Evolutionary conservation across 1,284 basidiomycete species (phyloP).

Genomic region (Pseudozyma sp.): DNA sequence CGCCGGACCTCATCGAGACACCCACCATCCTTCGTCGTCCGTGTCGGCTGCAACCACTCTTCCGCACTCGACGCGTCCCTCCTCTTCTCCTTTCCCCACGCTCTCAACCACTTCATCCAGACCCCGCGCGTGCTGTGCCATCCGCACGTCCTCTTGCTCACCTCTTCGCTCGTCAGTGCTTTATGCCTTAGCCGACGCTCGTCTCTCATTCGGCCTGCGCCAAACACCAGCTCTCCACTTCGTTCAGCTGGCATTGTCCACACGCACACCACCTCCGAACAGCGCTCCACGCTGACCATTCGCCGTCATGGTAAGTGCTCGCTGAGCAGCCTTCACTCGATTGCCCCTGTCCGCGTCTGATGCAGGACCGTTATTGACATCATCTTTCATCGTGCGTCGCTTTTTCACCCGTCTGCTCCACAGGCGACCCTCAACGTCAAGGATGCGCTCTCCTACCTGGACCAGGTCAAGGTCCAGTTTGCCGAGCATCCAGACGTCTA

Average conservation of each 20-base stretch:
- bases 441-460: slow-evolving; percentile 95
- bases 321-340: background rate
- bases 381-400: background rate
- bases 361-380: background rate
- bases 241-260: no score
- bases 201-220: no score
- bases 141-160: background rate
- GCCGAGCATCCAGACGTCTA: slow-evolving; percentile 92
- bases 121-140: background rate
- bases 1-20: background rate
- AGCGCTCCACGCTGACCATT: slow-evolving; percentile 20
- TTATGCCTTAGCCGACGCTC: slow-evolving; percentile 3
- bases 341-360: no score
- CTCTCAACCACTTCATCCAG: background rate
- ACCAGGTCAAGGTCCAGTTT: slow-evolving; percentile 91
- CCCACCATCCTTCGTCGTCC: background rate
- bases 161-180: background rate
- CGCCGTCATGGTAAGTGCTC: slow-evolving; percentile 41
- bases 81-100: background rate
- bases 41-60: background rate
- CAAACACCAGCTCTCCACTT: no score
- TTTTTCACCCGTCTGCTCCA: background rate
- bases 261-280: background rate
- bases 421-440: slow-evolving; percentile 72
- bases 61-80: slow-evolving; percentile 2